Evolutionary conservation across 2,329 filamentous ascomycete species (phyloP), one percentile per base, ranked within the genome.

Genomic region (Trichoderma endophyticum): DNA sequence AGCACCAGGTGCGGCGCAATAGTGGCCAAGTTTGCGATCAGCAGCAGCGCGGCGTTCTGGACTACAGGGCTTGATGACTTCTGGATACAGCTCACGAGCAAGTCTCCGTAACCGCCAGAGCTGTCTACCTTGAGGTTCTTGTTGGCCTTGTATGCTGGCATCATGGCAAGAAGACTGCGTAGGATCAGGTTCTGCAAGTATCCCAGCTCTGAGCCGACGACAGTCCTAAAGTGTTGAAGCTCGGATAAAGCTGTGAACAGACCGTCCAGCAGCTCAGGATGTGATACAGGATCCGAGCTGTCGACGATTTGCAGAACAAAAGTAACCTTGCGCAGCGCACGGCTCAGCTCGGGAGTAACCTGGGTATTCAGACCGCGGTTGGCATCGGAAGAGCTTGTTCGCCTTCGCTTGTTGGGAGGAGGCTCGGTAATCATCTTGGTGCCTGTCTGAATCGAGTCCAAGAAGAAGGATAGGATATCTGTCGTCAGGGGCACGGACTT

Each of bases 71-170:
- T 98, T 30, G 93, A 90, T 0, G 95, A 97, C 73, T 93, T 95
- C 78, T 97, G 93, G 59, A 99, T 93, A 83, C 95, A 98, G 78
- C 97, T 95, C 63, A 98, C 94, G 70, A 99, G 90, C 60, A 98
- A 83, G 80, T 99, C 96, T 3, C 94, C 93, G 71, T 97, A 91
- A 51, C 97, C 92, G 48, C 90, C 91, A 3, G 93, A 91, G 60
- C 90, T 89, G 79, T 97, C 93, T 71, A 97, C 91, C 72, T 88
- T 87, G 54, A 92, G 83, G 39, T 82, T 83, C 78, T 86, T 85
- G 80, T 89, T 85, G 65, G 82, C 81, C 81, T 92, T 93, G 77
- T 93, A 91, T 0, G 90, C 89, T 72, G 94, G 92, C 75, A 98
- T 90, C 82, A 98, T 97, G 56, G 92, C 90, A 65, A 95, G 85